Base-by-base conservation (phyloP, 2,329 filamentous ascomycete genomes). In the Drechslera avenae region DNA sequence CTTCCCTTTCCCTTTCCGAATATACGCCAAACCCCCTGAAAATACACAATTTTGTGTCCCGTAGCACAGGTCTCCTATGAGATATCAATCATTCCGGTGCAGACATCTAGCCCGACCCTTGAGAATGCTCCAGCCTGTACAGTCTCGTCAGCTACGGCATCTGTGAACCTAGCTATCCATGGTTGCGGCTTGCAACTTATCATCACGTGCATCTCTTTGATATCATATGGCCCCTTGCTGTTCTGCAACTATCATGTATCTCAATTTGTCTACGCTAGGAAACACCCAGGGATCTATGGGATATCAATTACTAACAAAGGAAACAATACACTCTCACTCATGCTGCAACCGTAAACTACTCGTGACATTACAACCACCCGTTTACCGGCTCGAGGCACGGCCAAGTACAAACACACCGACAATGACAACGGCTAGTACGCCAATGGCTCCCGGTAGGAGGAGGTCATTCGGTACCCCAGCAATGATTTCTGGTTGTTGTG, bases 401-500 rank as follows among this genome's bases (percentile, higher is more conserved):
- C 90, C 86, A 66, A 99, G 85, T 34, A 91, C 86, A 77, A 99
- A 99, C 9, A 97, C 93, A 59, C 90, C 90, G 33, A 95, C 82
- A 74, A 99, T 96, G 31, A 96, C 92, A 35, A 95, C 90, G 8
- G 93, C 94, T 68, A 99, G 77, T n/a, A 92, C 92, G 50, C 94
- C 91, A 71, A 99, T 93, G 16, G 94, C 94, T 60, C 94, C 94
- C 0, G 94, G 94, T 34, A 97, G 83, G 14, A 99, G 80, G 46
- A 97, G 79, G 68, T 99, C 94, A 69, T 99, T 99, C 7, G 94
- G 91, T 28, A 99, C 89, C 46, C 94, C 94, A 2, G 87, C 83
- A 68, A 99, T 93, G 51, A 96, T 79, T 75, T 96, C 90, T 52
- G 93, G 86, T 50, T 86, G 82, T 47, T 83, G 77, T 34, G 76